Conservation (phyloP, 179 eudicot genomes). For the Amaranthus tricolor region DNA sequence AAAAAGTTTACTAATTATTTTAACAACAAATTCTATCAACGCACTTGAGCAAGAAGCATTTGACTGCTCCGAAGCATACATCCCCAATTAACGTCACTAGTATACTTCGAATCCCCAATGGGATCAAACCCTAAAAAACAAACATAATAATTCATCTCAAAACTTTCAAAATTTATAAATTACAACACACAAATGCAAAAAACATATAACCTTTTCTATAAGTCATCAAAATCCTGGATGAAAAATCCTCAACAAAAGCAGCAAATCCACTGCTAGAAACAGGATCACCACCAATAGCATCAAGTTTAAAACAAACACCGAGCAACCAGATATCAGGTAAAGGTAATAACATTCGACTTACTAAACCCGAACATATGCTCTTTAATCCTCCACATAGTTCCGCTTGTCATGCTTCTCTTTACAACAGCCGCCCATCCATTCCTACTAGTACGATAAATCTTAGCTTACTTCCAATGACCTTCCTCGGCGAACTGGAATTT, state of each 20-base stretch:
- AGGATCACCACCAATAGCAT: conserved; percentile 49
- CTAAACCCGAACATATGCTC: conserved; percentile 64
- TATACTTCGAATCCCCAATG: conserved; percentile 83
- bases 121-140: conserved; percentile 61
- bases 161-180: not conserved
- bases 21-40: not conserved
- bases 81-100: conserved; percentile 96
- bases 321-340: conserved; percentile 84
- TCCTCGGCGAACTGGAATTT: conserved; percentile 23
- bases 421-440: conserved; percentile 70
- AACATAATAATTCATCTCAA: not conserved
- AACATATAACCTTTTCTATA: conserved; percentile 76
- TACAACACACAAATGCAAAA: not conserved
- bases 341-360: conserved; percentile 44
- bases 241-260: conserved; percentile 84
- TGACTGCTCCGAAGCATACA: conserved; percentile 99
- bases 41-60: conserved; percentile 94
- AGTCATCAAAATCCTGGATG: conserved; percentile 84
- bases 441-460: conserved; percentile 14
- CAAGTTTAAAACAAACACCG: conserved; percentile 77
- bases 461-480: conserved; percentile 30
- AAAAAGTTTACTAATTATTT: not conserved
- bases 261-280: conserved; percentile 55
- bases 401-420: conserved; percentile 67
- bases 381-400: conserved; percentile 81